phyloP scores from a whole-genome alignment of 805 yeast species.

The Ogataea henricii region DNA sequence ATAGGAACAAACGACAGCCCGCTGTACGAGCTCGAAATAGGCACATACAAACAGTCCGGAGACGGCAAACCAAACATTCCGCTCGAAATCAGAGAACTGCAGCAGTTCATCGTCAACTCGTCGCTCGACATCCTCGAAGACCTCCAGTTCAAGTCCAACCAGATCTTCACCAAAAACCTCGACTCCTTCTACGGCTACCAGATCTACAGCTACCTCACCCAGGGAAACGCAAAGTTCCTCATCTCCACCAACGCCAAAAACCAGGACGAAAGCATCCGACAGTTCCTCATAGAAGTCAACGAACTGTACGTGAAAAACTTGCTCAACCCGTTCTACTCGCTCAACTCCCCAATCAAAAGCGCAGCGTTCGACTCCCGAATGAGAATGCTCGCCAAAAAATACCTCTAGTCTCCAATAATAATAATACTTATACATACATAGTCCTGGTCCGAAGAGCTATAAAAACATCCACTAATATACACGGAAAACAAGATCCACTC shows the following conservation, averaged over 20 bases:
- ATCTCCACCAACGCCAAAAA: conserved; percentile 63
- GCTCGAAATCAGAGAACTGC: conserved; percentile 69
- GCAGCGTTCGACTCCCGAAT: conserved; percentile 77
- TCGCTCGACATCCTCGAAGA: conserved; percentile 92
- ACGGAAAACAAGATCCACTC: conserved; percentile 2
- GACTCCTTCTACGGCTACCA: conserved; percentile 84
- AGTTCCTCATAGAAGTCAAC: conserved; percentile 81
- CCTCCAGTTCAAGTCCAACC: conserved; percentile 72
- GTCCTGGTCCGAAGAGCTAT: conserved; percentile 5
- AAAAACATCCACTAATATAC: conserved; percentile 18
- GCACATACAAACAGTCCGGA: conserved; percentile 66
- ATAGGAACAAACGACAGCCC: conserved; percentile 88
- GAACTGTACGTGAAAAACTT: conserved; percentile 85
- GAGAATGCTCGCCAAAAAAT: conserved; percentile 70
- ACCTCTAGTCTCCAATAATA: conserved; percentile 49
- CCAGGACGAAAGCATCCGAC: conserved; percentile 72
- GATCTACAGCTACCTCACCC: conserved; percentile 85
- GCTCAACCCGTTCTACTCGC: conserved; percentile 82
- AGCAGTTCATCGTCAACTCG: conserved; percentile 87
- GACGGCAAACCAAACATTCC: conserved; percentile 69
- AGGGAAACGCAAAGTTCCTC: conserved; percentile 81
- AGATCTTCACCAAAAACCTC: conserved; percentile 70
- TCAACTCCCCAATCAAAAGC: conserved; percentile 72
- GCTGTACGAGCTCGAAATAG: conserved; percentile 83
- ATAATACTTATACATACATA: conserved; percentile 9